Percentiles rank a stretch among this genome's conserved stretches.
phyloP scores from a whole-genome alignment of 257 asterid species.

The Avicennia marina region DNA sequence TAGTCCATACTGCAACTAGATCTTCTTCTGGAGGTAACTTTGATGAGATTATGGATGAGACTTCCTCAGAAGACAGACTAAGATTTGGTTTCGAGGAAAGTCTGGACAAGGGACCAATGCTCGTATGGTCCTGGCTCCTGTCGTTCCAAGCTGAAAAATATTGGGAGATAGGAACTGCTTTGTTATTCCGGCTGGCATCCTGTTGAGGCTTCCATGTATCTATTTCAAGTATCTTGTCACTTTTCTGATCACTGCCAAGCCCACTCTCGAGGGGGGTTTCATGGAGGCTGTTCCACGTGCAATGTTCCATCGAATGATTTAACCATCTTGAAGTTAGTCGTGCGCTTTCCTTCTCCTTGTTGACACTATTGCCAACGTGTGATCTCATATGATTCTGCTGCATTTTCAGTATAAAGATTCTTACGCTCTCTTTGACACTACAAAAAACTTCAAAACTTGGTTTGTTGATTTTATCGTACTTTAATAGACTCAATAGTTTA shows the following conservation, averaged over 20 bases:
- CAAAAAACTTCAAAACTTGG: no score
- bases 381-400: conserved; percentile 55
- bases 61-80: conserved; percentile 72
- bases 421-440: no score
- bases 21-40: conserved; percentile 23
- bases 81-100: conserved; percentile 62
- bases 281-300: conserved; percentile 33
- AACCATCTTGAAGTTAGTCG: conserved; percentile 52
- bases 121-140: conserved; percentile 26
- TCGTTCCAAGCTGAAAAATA: conserved; percentile 17
- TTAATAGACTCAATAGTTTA: no score
- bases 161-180: conserved; percentile 31
- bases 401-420: conserved; percentile 11
- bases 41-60: conserved; percentile 32
- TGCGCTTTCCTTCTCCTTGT: conserved; percentile 24
- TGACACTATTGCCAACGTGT: neutral
- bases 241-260: conserved; percentile 45
- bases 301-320: conserved; percentile 82
- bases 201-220: conserved; percentile 80
- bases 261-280: neutral
- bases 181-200: conserved; percentile 30
- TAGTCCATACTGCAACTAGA: conserved; percentile 35
- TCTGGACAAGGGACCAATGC: conserved; percentile 29
- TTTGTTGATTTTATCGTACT: no score
- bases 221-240: conserved; percentile 80